Evolutionary conservation across 176 grass and related monocot genomes (phyloP), one percentile per base, ranked within the genome.

Genomic region (Avena sativa): DNA sequence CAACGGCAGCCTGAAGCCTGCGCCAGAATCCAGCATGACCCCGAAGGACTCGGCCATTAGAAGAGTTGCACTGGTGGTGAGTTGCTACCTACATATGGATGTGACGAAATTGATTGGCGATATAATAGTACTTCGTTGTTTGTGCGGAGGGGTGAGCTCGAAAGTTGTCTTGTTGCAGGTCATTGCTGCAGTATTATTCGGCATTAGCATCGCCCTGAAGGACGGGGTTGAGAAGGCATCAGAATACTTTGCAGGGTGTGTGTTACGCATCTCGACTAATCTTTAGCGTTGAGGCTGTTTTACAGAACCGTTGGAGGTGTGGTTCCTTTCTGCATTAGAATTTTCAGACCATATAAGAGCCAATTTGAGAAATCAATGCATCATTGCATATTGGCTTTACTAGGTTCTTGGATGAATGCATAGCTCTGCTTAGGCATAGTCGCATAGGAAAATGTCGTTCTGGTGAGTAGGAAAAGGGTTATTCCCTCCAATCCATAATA

Each of bases 241-340:
- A 14, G 94, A 99, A 66, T 99, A 88, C 86, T 99, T 99, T 87
- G 85, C 97, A 82, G 97, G 97, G 97, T 99, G 85, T 86, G 87
- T 95, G 73, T 21, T 64, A 47, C 62, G 72, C 17, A 16, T 84
- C 75, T 87, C 10, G 20, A 61, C 60, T 89, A 30, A 83, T 87
- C 60, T 71, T 77, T 83, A 68, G 5, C 81, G 55, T 81, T 6
- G 11, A 51, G 10, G 85, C 44, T 63, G 78, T 71, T 71, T 76
- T 75, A 44, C 9, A 47, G 8, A 82, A 61, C 64, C 14, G 25
- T 52, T 70, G 17, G 48, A 66, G 48, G 60, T 81, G 72, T 81
- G 50, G 8, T 11, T 60, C 6, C 43, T 64, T 70, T 83, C 50
- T 16, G 46, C 65, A 57, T 59, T 90, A 79, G 15, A 26, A 63